Base-by-base conservation (phyloP, 2,329 filamentous ascomycete genomes). In the Geosmithia morbida region DNA sequence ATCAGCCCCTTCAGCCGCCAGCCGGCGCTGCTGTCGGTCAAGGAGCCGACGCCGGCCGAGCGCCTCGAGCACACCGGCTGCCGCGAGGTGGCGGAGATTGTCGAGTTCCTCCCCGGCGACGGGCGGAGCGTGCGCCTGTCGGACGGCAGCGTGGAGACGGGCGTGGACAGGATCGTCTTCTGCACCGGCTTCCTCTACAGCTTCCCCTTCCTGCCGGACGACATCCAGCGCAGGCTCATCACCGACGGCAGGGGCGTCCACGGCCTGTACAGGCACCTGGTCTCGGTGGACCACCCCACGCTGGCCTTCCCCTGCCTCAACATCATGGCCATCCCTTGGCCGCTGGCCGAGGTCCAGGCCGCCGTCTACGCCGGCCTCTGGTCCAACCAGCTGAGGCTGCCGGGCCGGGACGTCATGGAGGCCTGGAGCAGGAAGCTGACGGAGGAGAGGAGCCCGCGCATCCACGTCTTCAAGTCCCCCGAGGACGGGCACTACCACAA, bases 121-220 rank as follows among this genome's bases (percentile, higher is more conserved):
- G 65, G 74, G 46, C 72, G 78, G 51, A 79, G 74, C 2, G 72
- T 92, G 2, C 68, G 73, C 30, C 86, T 94, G 52, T 69, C 71
- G 41, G 72, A 87, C 55, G 83, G 83, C 2, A 69, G 69, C 0
- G 58, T 82, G 10, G 84, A 87, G 57, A 65, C 66, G 2, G 67
- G 80, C 33, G 64, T 97, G 48, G 89, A 96, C 56, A 75, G 78
- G 1, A 67, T 96, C 6, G 60, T 97, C 26, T 96, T 90, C 62
- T 89, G 86, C 60, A 96, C 90, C 0, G 90, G 90, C 0, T 97
- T 94, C 57, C 76, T 94, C 48, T 95, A 86, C 64, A 81, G 82
- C 5, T 85, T 84, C 49, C 87, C 88, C 0, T 96, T 95, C 57
- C 60, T 83, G 4, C 59, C 61, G 13, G 6, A 11, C 33, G 59